Evolutionary conservation across 1,284 basidiomycete genomes (phyloP).

Genomic region (Ceratobasidium papillatum): DNA sequence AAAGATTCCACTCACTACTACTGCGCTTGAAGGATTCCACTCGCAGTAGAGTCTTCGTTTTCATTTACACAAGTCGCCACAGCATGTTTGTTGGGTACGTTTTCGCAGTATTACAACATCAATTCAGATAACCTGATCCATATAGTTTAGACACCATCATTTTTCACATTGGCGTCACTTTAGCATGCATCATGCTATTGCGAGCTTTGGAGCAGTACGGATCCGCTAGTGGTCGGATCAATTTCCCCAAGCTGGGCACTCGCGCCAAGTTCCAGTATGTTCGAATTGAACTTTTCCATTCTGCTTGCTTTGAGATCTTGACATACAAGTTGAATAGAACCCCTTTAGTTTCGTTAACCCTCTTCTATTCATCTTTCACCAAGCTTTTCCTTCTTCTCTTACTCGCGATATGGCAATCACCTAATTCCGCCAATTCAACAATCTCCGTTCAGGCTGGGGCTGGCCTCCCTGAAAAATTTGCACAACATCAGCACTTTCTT

Average conservation of each 20-base stretch:
- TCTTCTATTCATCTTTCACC: constrained; percentile 87
- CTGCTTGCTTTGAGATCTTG: neutral
- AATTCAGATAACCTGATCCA: constrained; percentile 7
- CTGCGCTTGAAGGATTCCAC: neutral
- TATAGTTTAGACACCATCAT: constrained; percentile 67
- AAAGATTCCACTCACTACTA: neutral
- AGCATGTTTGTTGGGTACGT: constrained; percentile 68
- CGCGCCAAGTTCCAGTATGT: constrained; percentile 23
- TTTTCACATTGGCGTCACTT: constrained; percentile 72
- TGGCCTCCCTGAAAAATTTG: constrained; percentile 51
- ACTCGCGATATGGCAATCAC: constrained; percentile 82
- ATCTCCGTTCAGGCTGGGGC: constrained; percentile 51
- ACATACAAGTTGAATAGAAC: constrained; percentile 56
- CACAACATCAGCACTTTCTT: constrained; percentile 21
- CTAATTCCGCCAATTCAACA: constrained; percentile 46
- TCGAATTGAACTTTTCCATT: neutral
- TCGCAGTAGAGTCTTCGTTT: neutral
- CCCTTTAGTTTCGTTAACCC: constrained; percentile 77
- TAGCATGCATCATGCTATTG: constrained; percentile 64
- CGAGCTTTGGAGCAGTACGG: constrained; percentile 54
- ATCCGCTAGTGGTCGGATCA: neutral
- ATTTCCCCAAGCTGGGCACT: constrained; percentile 3
- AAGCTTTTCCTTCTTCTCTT: constrained; percentile 86
- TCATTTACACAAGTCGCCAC: constrained; percentile 66
- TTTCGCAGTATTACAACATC: neutral